phyloP scores from a whole-genome alignment of 2,329 filamentous ascomycete genomes.

The Botrytis aclada region DNA sequence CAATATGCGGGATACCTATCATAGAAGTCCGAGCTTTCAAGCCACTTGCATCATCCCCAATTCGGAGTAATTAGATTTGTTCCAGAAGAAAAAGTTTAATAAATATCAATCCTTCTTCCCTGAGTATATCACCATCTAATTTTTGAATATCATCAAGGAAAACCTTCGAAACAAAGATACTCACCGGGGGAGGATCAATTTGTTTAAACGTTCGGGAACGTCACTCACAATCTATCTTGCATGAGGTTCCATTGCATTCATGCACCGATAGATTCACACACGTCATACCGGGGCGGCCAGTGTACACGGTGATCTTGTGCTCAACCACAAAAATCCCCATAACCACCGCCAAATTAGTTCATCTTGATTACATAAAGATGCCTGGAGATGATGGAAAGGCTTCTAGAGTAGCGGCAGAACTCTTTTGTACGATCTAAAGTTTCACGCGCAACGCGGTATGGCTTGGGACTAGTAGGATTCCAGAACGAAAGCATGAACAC shows the following conservation, averaged over 20 bases:
- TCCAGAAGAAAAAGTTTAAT: conserved; percentile 9
- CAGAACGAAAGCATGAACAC: neutral
- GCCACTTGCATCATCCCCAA: conserved; percentile 12
- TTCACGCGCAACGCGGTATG: neutral
- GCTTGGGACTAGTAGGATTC: neutral
- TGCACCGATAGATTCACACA: neutral
- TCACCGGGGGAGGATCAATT: neutral
- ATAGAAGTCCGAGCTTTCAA: conserved; percentile 7
- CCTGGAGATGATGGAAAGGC: neutral
- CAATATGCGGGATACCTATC: conserved; percentile 4
- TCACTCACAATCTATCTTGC: neutral
- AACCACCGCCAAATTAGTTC: conserved; percentile 10
- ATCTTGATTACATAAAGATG: neutral
- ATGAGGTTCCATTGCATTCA: conserved; percentile 12
- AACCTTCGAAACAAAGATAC: neutral
- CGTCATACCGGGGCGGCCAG: conserved; percentile 16
- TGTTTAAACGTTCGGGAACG: neutral
- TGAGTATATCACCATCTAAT: neutral
- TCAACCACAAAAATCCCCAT: neutral
- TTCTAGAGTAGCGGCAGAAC: neutral
- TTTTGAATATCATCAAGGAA: neutral
- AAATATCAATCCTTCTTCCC: neutral
- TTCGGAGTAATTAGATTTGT: neutral
- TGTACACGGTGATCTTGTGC: neutral
- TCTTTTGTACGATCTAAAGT: neutral